Percentiles rank a stretch among this genome's conserved stretches.
phyloP scores from a whole-genome alignment of 2,329 filamentous ascomycete species.

The Calonectria henricotiae region DNA sequence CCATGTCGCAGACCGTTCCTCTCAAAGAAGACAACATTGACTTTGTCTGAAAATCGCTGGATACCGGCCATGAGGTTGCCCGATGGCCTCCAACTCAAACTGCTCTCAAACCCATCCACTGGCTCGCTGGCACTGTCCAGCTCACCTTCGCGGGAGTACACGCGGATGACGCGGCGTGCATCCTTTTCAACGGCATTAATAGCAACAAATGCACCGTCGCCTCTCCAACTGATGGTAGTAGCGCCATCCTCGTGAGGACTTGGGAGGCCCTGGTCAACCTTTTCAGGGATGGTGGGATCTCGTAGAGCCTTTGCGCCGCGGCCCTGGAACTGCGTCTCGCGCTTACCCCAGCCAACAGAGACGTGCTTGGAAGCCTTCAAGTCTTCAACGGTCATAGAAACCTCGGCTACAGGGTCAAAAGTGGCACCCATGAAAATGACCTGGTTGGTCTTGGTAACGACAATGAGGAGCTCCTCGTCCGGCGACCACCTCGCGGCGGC shows the following conservation, averaged over 20 bases:
- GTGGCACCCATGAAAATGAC: constrained; percentile 93
- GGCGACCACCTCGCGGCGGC: constrained; percentile 93
- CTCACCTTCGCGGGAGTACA: constrained; percentile 91
- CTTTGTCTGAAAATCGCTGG: constrained; percentile 78
- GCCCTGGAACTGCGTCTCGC: constrained; percentile 97
- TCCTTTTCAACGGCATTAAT: constrained; percentile 83
- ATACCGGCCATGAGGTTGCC: constrained; percentile 94
- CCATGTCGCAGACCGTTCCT: constrained; percentile 98
- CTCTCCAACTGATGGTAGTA: constrained; percentile 90
- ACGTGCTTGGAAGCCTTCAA: constrained; percentile 93
- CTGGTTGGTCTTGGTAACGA: constrained; percentile 85
- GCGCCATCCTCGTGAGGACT: constrained; percentile 82
- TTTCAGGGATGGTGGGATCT: constrained; percentile 95
- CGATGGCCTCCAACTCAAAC: constrained; percentile 91
- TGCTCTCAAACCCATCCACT: constrained; percentile 89
- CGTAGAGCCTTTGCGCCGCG: constrained; percentile 88
- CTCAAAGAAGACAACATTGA: constrained; percentile 95
- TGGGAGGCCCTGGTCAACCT: constrained; percentile 85
- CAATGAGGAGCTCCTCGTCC: constrained; percentile 90
- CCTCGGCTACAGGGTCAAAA: constrained; percentile 87
- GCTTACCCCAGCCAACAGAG: constrained; percentile 98
- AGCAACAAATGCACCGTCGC: constrained; percentile 92
- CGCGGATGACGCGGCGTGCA: constrained; percentile 84
- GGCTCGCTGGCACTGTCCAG: constrained; percentile 96
- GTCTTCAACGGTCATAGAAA: constrained; percentile 81